These are phyloP conservation scores for Anastatica hierochuntica DNA, from an alignment of 345 rosid genomes.

Conservation along the genomic window DNA sequence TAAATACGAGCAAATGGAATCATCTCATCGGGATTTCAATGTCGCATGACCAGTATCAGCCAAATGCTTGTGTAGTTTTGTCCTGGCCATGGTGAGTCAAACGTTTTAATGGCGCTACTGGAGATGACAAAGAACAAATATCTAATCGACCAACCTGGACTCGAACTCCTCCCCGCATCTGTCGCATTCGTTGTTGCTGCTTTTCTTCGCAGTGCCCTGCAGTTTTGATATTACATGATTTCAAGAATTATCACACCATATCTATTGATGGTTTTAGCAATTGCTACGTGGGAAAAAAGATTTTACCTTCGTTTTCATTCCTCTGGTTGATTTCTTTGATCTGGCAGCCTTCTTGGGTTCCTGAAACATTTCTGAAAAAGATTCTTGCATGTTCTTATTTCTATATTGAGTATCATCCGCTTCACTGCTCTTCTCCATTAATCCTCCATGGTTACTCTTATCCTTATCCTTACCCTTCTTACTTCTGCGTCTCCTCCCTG, in stretches of 20 bases:
- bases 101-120: background rate
- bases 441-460: conserved; percentile 9
- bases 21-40: conserved; percentile 46
- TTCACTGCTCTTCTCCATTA: conserved; percentile 15
- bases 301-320: conserved; percentile 71
- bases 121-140: conserved; percentile 2
- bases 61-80: conserved; percentile 64
- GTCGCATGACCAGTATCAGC: conserved; percentile 67
- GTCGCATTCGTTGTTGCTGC: conserved; percentile 47
- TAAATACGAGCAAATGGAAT: conserved; percentile 4
- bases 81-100: conserved; percentile 35
- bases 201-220: conserved; percentile 53
- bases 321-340: conserved; percentile 57
- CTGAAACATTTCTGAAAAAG: conserved; percentile 8
- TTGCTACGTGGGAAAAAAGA: background rate
- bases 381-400: conserved; percentile 5
- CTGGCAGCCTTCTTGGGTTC: conserved; percentile 36
- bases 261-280: conserved; percentile 1
- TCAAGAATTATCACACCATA: background rate
- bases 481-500: conserved; percentile 25
- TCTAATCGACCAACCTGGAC: conserved; percentile 47
- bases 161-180: conserved; percentile 79
- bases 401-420: conserved; percentile 24
- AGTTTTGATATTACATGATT: background rate
- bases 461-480: too few species aligned